Evolutionary conservation across 139 green algal species (phyloP), one percentile per base, ranked within the genome.

Genomic region (Coelastrella sp.): DNA sequence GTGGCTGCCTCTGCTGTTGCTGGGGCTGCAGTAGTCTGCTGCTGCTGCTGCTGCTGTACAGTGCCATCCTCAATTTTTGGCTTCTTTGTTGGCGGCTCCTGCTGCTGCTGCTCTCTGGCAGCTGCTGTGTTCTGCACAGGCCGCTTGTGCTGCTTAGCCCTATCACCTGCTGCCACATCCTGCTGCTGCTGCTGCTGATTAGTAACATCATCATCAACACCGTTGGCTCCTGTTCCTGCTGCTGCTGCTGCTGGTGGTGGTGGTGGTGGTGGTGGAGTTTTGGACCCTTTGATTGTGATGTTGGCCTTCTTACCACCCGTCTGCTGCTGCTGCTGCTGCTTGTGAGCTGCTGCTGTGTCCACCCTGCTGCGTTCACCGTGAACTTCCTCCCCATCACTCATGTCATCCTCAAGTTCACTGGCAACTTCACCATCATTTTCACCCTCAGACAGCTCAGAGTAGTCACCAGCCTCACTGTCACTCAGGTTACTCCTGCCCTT

Each of bases 81-180:
- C 81, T 86, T 86, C 81, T 86, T 86, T 57, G 79, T 57, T 58
- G 81, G 81, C 22, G 10, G 59, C 81, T 78, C 63, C 82, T 87
- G 78, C 78, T 84, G 78, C 78, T 84, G 78, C 57, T 84, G 78
- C 6, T 84, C 20, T 6, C 15, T 11, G 3, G 1, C 22, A 59
- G 15, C 27, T 57, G 25, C 25, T n/a, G 27, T 8, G 56, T 66
- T 27, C 25, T 17, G 17, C 7, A 17, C 82, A 87, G 82, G 15
- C 61, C n/a, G 82, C 82, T 87, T 49, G n/a, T 78, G 61, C 7
- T 83, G 35, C 78, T 83, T 14, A 22, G 7, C 15, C 4, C 17
- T 49, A 14, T 57, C 7, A 65, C 4, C 80, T 75, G 22, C 80
- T 75, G 80, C 58, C 74, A 7, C 58, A 20, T 61, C 22, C 58